Conservation (phyloP, 495 filamentous ascomycete species). For the Penicillium ucsense region DNA sequence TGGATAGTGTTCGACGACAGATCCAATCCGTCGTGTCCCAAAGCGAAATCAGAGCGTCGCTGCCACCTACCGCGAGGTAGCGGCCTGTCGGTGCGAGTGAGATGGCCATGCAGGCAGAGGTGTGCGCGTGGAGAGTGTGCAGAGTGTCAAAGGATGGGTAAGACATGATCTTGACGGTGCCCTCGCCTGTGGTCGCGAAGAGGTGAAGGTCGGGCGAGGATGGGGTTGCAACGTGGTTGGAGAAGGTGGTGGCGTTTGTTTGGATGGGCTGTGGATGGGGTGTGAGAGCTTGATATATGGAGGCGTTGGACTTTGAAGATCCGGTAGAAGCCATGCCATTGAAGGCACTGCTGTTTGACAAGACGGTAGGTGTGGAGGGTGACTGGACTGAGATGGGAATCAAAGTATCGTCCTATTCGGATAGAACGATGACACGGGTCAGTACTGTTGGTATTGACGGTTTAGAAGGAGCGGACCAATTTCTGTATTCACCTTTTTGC, state of each 20-base stretch:
- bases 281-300: slow-evolving; percentile 39
- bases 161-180: slow-evolving; percentile 68
- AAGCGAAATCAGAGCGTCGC: slow-evolving; percentile 77
- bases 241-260: slow-evolving; percentile 78
- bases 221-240: slow-evolving; percentile 43
- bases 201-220: slow-evolving; percentile 37
- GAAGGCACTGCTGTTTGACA: slow-evolving; percentile 5
- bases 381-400: slow-evolving; percentile 50
- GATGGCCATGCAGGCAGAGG: slow-evolving; percentile 62
- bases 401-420: slow-evolving; percentile 55
- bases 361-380: slow-evolving; percentile 27
- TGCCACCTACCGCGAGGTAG: slow-evolving; percentile 80
- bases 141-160: slow-evolving; percentile 45
- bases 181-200: slow-evolving; percentile 76
- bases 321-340: slow-evolving; percentile 3
- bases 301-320: slow-evolving; percentile 10
- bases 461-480: no score
- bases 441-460: neutral
- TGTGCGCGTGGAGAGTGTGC: slow-evolving; percentile 71
- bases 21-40: slow-evolving; percentile 95
- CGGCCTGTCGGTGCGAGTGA: slow-evolving; percentile 65
- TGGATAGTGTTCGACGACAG: slow-evolving; percentile 68
- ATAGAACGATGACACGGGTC: neutral
- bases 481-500: slow-evolving; percentile 56
- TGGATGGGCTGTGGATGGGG: slow-evolving; percentile 62